A percentile compares a stretch with the other conserved stretches of the same genome.
Evolutionary conservation across 148 eudicot genomes (phyloP).

Genomic region (Chenopodium formosanum): DNA sequence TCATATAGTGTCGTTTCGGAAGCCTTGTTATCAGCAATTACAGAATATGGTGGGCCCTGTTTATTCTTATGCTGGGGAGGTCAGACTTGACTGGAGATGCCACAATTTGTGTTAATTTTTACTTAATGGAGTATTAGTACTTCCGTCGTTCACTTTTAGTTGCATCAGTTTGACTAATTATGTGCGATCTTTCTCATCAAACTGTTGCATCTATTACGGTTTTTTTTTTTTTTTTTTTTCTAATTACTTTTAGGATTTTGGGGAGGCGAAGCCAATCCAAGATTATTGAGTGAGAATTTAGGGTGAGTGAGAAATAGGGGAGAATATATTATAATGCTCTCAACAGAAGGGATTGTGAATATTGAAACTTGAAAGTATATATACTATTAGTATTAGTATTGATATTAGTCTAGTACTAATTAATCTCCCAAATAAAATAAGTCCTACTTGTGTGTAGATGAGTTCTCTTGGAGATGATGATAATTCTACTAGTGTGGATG

Average conservation of each 20-base stretch:
- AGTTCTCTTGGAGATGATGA: not conserved
- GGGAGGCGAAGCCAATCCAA: conserved; percentile 34
- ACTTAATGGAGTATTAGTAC: too few species aligned
- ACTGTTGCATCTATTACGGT: too few species aligned
- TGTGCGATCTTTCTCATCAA: too few species aligned
- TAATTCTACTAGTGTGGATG: not conserved
- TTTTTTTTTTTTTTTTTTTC: not conserved
- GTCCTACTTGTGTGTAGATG: not conserved
- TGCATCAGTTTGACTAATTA: too few species aligned
- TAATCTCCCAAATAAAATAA: not conserved
- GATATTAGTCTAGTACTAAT: conserved; percentile 4
- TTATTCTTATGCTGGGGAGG: conserved; percentile 44
- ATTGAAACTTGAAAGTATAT: conserved; percentile 20
- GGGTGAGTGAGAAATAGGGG: not conserved
- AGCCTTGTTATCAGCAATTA: conserved; percentile 52
- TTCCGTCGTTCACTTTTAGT: too few species aligned
- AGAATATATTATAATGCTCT: not conserved
- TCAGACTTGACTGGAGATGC: conserved; percentile 84
- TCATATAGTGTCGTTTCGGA: conserved; percentile 75
- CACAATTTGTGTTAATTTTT: conserved; percentile 37
- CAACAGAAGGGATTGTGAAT: conserved; percentile 19
- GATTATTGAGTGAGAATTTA: not conserved
- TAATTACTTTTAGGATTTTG: not conserved
- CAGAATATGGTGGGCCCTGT: conserved; percentile 10
- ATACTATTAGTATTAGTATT: not conserved